These are phyloP conservation scores for Purpureocillium takamizusanense DNA, from an alignment of 2,329 filamentous ascomycete genomes.

Conservation along the genomic window DNA sequence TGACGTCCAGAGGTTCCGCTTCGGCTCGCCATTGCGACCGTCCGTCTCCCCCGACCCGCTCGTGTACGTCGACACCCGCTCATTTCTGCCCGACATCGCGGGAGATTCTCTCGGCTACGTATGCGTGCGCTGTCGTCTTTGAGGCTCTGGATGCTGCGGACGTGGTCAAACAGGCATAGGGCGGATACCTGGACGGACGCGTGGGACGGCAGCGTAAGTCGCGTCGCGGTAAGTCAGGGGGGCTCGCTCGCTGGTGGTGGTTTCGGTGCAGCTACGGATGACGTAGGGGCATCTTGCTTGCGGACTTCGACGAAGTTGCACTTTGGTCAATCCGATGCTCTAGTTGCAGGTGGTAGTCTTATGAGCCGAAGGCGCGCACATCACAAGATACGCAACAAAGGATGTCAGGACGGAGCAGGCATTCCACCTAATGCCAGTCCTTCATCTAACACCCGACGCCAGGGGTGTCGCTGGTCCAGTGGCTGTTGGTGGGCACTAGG, in stretches of 20 bases:
- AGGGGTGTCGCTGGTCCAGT: slow-evolving; percentile 6
- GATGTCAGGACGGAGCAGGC: no score
- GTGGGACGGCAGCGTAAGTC: neutral
- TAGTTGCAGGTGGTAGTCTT: neutral
- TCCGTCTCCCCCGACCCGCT: slow-evolving; percentile 46
- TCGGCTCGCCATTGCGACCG: slow-evolving; percentile 57
- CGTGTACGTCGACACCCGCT: slow-evolving; percentile 51
- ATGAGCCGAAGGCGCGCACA: slow-evolving; percentile 3
- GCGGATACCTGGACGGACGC: neutral
- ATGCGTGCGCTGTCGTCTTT: no score
- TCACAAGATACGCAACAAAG: slow-evolving; percentile 4
- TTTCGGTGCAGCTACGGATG: slow-evolving; percentile 8
- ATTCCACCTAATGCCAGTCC: neutral
- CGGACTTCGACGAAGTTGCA: neutral
- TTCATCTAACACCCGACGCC: neutral
- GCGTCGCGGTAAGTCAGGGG: slow-evolving; percentile 11
- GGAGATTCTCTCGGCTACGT: no score
- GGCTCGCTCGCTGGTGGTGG: no score
- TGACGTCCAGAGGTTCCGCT: slow-evolving; percentile 88
- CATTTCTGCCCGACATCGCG: slow-evolving; percentile 41
- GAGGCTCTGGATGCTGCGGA: no score
- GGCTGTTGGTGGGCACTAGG: no score
- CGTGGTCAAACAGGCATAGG: no score
- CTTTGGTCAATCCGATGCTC: neutral
- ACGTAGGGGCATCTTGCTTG: slow-evolving; percentile 18